Evolutionary conservation across 2,329 filamentous ascomycete species (phyloP).

Genomic region (Microdochium nivale): DNA sequence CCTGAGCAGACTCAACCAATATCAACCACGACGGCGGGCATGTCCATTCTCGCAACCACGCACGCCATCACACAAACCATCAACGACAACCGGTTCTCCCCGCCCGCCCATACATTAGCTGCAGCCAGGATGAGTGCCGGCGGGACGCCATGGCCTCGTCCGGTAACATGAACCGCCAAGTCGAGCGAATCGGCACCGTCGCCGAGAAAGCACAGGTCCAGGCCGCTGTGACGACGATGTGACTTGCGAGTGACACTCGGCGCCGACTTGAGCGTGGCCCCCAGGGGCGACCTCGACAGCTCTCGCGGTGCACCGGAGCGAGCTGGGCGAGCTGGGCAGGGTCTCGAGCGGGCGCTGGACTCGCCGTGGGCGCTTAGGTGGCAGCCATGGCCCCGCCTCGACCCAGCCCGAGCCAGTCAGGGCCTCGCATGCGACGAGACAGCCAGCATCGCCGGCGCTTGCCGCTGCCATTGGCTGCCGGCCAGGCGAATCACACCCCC

Average conservation of each 20-base stretch:
- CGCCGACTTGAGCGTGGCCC: too few species aligned
- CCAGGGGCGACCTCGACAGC: too few species aligned
- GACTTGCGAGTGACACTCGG: background rate
- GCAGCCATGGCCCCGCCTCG: background rate
- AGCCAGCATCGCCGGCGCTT: slow-evolving; percentile 6
- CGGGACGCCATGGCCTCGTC: too few species aligned
- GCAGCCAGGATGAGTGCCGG: too few species aligned
- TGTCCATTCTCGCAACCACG: too few species aligned
- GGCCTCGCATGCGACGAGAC: slow-evolving; percentile 7
- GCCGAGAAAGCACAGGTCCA: background rate
- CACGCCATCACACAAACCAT: too few species aligned
- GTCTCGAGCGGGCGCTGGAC: background rate
- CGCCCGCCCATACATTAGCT: too few species aligned
- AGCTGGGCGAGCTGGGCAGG: background rate
- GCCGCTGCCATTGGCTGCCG: slow-evolving; percentile 15
- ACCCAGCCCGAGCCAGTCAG: slow-evolving; percentile 1
- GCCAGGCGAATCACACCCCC: slow-evolving; percentile 17
- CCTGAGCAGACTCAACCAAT: too few species aligned
- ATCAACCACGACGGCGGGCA: too few species aligned
- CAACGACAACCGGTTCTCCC: too few species aligned
- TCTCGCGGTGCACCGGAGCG: too few species aligned
- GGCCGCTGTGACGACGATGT: background rate
- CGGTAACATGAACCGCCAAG: background rate
- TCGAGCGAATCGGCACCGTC: background rate
- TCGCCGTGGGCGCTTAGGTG: slow-evolving; percentile 2